Evolutionary conservation across 169 alveolate species (phyloP), one percentile per base, ranked within the genome.

Genomic region (Cryptosporidium ryanae): DNA sequence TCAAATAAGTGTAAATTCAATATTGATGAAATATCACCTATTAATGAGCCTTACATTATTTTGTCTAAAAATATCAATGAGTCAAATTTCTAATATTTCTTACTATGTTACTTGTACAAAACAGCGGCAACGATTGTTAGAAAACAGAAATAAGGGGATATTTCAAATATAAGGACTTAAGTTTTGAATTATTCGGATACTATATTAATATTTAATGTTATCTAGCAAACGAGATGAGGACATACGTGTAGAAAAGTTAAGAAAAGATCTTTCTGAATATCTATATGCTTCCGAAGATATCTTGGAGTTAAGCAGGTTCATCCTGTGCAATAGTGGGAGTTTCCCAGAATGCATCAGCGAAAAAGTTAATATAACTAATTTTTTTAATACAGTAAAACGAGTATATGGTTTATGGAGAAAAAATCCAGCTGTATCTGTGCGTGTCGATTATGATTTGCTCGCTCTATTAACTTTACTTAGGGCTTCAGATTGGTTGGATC

Each of bases 361-460:
- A 43, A 17, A 27, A 21, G 13, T 76, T 13, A 70, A 76, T 59
- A 63, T 76, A 25, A 21, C 25, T 59, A 55, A 65, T 32, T 23
- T 76, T 46, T 76, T 59, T 76, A 71, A 76, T 15, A 76, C 87
- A 0, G 48, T 76, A 12, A 23, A 57, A 34, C 87, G 76, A 18
- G 23, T 76, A 2, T 76, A 76, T 31, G 12, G 38, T 61, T 31
- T 46, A 13, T 76, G 87, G 87, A 29, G 63, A 59, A 76, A 76
- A 43, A 76, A 76, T 44, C 87, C 87, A 0, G 71, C 63, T 76
- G 71, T 70, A 59, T 76, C 87, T 10, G 59, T 57, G 27, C 87
- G 63, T 38, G 76, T 76, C 4, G 87, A 76, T 7, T 76, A 76
- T 43, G 87, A 76, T 34, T 34, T 76, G 15, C 29, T 76, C 8